Evolutionary conservation across 176 grass and related monocot genomes (phyloP).

Genomic region (Pontederia crassipes): DNA sequence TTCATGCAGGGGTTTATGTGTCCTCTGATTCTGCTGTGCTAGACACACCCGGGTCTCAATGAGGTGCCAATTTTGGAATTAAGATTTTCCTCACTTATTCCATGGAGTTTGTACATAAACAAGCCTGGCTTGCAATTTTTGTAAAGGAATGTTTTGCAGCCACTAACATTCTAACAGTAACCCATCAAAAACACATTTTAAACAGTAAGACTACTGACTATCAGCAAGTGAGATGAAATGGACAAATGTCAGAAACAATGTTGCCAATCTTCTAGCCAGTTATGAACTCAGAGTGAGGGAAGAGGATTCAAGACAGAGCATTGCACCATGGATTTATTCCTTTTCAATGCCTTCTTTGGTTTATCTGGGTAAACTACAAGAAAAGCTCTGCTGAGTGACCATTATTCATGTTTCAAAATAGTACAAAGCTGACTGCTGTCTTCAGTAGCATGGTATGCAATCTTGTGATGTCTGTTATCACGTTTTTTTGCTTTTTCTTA

Average conservation of each 20-base stretch:
- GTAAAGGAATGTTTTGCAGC: constrained; percentile 6
- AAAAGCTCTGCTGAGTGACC: too few species aligned
- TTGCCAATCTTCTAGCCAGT: too few species aligned
- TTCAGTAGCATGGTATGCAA: too few species aligned
- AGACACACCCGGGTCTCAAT: background rate
- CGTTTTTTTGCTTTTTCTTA: too few species aligned
- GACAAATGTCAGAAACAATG: too few species aligned
- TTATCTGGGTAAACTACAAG: too few species aligned
- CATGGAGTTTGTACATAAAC: constrained; percentile 3
- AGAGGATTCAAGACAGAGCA: background rate
- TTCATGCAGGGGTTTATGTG: constrained; percentile 1
- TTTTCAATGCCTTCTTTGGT: too few species aligned
- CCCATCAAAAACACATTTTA: background rate
- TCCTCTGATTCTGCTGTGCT: background rate
- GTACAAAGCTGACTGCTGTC: too few species aligned
- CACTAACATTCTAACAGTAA: background rate
- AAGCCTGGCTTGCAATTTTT: constrained; percentile 7
- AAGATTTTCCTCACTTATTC: background rate
- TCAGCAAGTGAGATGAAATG: too few species aligned
- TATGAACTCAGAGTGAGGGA: too few species aligned
- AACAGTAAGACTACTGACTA: background rate
- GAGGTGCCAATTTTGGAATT: background rate
- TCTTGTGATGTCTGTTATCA: too few species aligned
- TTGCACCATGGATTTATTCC: background rate
- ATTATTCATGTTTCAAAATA: too few species aligned